Conservation (phyloP, 2,329 filamentous ascomycete species). For the Trichoderma polysporum region DNA sequence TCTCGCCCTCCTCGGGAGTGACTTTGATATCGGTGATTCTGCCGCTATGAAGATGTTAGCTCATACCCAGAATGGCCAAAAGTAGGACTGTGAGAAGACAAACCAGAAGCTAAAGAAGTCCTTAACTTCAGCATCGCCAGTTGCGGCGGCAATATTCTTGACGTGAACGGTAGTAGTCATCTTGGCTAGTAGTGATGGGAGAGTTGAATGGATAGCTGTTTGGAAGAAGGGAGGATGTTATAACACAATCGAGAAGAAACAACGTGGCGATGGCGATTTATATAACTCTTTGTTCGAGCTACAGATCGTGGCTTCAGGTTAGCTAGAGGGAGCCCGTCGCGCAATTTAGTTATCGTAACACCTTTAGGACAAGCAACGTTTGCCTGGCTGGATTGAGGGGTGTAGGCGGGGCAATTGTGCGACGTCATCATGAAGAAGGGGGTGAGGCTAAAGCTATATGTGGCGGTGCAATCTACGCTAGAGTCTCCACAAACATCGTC, state of each 20-base stretch:
- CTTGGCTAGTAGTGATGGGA: not conserved
- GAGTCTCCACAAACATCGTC: not conserved
- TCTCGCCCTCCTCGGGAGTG: slow-evolving; percentile 62
- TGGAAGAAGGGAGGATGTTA: not conserved
- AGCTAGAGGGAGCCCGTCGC: slow-evolving; percentile 5
- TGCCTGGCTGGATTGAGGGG: slow-evolving; percentile 4
- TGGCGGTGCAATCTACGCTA: slow-evolving; percentile 12
- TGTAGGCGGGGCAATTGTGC: slow-evolving; percentile 21
- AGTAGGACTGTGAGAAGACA: slow-evolving; percentile 29
- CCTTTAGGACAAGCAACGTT: not conserved
- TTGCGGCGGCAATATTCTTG: slow-evolving; percentile 80
- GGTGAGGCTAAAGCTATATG: slow-evolving; percentile 7
- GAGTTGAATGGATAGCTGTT: not conserved
- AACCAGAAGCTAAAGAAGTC: slow-evolving; percentile 98
- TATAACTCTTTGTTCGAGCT: not conserved
- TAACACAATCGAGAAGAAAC: not conserved
- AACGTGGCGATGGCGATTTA: slow-evolving; percentile 20
- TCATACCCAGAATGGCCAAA: not conserved
- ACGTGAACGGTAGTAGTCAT: slow-evolving; percentile 68
- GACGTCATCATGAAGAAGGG: slow-evolving; percentile 23
- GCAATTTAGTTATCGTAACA: slow-evolving; percentile 14
- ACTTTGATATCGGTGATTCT: slow-evolving; percentile 86
- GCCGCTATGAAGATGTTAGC: slow-evolving; percentile 57
- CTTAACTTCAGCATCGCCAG: slow-evolving; percentile 84
- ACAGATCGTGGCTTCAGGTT: slow-evolving; percentile 13